Evolutionary conservation across 164 flowering plant species (phyloP).

Genomic region (Vitis vinifera): DNA sequence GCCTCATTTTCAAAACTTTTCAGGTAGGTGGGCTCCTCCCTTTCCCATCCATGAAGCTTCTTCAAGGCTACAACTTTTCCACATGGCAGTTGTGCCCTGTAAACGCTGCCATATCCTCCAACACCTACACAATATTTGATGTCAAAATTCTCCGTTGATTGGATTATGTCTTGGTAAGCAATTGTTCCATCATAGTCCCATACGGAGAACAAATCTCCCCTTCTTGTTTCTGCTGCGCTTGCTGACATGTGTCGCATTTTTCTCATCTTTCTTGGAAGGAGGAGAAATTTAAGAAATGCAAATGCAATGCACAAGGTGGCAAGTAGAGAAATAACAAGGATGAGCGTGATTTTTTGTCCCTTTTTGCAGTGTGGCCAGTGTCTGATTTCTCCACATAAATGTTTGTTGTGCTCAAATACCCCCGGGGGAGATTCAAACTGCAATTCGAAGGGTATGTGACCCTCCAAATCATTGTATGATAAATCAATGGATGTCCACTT

Average conservation of each 20-base stretch:
- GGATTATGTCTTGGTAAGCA: constrained; percentile 20
- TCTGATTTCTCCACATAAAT: no score
- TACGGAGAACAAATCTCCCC: constrained; percentile 11
- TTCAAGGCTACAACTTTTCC: constrained; percentile 19
- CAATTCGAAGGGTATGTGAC: no score
- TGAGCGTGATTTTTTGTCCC: no score
- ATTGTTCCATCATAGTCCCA: constrained; percentile 19
- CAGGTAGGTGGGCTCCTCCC: neutral
- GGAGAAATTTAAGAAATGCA: neutral
- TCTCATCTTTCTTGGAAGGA: neutral
- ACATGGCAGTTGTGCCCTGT: constrained; percentile 15
- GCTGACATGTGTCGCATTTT: neutral
- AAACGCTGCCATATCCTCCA: constrained; percentile 28
- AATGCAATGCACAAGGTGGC: no score
- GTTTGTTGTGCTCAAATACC: no score
- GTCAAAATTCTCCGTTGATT: constrained; percentile 19
- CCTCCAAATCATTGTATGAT: no score
- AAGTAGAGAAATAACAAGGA: no score
- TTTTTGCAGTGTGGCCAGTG: no score
- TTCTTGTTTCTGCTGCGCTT: neutral
- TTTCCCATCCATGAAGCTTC: constrained; percentile 17
- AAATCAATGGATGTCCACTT: no score
- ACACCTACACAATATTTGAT: constrained; percentile 22
- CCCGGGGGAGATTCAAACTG: no score
- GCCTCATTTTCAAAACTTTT: no score